Percentiles rank a stretch among this genome's conserved stretches.
phyloP scores from a whole-genome alignment of 495 filamentous ascomycete genomes.

The Podospora comata region DNA sequence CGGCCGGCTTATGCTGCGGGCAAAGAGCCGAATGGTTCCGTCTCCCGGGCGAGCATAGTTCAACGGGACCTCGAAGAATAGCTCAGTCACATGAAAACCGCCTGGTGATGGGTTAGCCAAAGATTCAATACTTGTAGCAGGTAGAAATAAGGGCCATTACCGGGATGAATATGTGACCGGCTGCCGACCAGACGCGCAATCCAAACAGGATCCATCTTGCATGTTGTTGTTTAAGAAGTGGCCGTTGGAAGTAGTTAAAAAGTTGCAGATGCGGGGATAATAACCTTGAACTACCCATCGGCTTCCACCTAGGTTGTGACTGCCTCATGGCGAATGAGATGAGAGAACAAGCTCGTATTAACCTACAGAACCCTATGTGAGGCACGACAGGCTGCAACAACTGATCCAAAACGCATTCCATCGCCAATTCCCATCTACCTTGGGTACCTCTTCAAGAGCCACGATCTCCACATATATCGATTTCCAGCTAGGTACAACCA shows the following conservation, averaged over 20 bases:
- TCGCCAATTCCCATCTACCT: not conserved
- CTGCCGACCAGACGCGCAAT: not conserved
- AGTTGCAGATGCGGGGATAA: not conserved
- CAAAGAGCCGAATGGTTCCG: constrained; percentile 70
- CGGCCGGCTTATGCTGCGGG: constrained; percentile 62
- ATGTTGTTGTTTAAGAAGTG: not conserved
- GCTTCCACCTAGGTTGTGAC: too few relatives aligned
- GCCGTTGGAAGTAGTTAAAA: not conserved
- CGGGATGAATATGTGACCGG: not conserved
- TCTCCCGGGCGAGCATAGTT: constrained; percentile 64
- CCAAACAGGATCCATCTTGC: not conserved
- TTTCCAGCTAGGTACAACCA: not conserved
- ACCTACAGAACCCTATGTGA: not conserved
- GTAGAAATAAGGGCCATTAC: not conserved
- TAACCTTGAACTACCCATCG: too few relatives aligned
- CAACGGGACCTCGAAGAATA: constrained; percentile 80
- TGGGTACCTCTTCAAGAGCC: not conserved
- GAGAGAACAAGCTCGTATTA: not conserved
- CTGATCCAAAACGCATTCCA: not conserved
- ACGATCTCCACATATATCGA: not conserved
- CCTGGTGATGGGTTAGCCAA: constrained; percentile 43
- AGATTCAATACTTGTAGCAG: not conserved
- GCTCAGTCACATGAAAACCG: constrained; percentile 70
- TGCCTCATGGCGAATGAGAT: not conserved
- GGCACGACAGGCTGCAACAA: not conserved